Evolutionary conservation across 2,329 filamentous ascomycete genomes (phyloP).

Genomic region (Coniochaeta sp.): DNA sequence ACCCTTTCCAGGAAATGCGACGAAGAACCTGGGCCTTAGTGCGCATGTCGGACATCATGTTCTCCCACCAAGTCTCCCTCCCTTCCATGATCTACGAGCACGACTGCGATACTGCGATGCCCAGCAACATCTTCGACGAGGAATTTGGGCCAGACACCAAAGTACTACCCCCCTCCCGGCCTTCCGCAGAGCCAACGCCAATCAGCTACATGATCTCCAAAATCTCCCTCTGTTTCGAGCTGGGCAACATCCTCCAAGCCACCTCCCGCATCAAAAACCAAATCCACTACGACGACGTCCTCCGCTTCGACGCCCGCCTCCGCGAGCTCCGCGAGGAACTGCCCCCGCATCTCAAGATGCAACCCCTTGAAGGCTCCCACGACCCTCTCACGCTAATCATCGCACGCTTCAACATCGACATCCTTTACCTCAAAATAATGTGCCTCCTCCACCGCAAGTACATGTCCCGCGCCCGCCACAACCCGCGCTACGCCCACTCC

Average conservation of each 20-base stretch:
- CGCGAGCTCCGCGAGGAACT: constrained; percentile 58
- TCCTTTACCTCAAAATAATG: constrained; percentile 81
- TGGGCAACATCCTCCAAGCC: constrained; percentile 65
- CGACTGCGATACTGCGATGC: constrained; percentile 68
- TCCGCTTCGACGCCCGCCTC: constrained; percentile 55
- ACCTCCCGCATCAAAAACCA: constrained; percentile 49
- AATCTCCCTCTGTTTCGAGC: constrained; percentile 57
- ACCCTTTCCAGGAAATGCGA: constrained; percentile 55
- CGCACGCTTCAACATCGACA: constrained; percentile 76
- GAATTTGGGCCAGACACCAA: constrained; percentile 67
- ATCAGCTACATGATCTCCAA: constrained; percentile 76
- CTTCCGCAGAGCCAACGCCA: constrained; percentile 64
- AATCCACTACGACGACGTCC: constrained; percentile 56
- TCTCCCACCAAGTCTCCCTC: constrained; percentile 66
- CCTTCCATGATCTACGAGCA: constrained; percentile 65
- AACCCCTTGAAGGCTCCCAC: constrained; percentile 64
- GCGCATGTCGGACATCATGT: constrained; percentile 66
- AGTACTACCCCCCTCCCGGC: constrained; percentile 58
- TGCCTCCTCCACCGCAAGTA: constrained; percentile 88
- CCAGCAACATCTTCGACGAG: constrained; percentile 74
- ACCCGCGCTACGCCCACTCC: constrained; percentile 76
- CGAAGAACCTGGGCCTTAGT: constrained; percentile 63
- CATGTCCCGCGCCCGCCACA: constrained; percentile 68
- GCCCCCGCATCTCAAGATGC: constrained; percentile 72
- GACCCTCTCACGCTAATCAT: constrained; percentile 83